phyloP scores from a whole-genome alignment of 2,329 filamentous ascomycete genomes.

The Cordyceps pruinosa region DNA sequence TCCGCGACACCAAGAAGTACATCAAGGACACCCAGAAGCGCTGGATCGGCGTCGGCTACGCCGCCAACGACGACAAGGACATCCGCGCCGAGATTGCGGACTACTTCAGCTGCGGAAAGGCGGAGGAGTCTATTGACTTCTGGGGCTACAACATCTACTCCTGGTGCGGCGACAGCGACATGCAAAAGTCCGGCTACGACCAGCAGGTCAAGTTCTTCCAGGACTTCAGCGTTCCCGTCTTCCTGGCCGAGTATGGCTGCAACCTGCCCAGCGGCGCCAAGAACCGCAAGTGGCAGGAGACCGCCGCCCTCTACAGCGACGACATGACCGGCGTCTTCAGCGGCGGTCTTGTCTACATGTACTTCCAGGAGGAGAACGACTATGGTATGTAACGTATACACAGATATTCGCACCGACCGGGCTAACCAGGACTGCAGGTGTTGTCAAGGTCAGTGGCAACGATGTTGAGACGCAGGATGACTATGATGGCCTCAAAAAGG shows the following conservation, averaged over 20 bases:
- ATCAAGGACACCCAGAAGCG: constrained; percentile 77
- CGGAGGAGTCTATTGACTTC: constrained; percentile 73
- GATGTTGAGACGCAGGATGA: constrained; percentile 60
- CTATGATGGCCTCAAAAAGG: constrained; percentile 64
- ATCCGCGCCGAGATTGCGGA: constrained; percentile 77
- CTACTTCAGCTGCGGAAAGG: constrained; percentile 86
- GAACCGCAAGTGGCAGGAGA: constrained; percentile 78
- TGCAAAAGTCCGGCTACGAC: constrained; percentile 69
- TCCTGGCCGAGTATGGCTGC: constrained; percentile 99
- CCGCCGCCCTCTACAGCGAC: constrained; percentile 67
- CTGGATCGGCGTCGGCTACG: constrained; percentile 84
- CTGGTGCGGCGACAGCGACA: constrained; percentile 87
- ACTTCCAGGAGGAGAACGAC: constrained; percentile 84
- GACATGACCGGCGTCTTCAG: constrained; percentile 86
- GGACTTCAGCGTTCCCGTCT: constrained; percentile 86
- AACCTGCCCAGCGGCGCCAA: constrained; percentile 56
- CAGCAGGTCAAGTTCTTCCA: constrained; percentile 79
- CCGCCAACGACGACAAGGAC: constrained; percentile 82
- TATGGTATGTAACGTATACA: constrained; percentile 54
- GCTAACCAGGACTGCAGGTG: constrained; percentile 37
- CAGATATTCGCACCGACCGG: background rate
- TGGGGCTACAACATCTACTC: constrained; percentile 99
- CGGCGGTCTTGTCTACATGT: constrained; percentile 98
- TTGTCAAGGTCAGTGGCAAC: constrained; percentile 51
- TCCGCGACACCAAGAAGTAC: constrained; percentile 92